Evolutionary conservation across 306 rosid genomes (phyloP), one percentile per base, ranked within the genome.

Genomic region (Glycine soja): DNA sequence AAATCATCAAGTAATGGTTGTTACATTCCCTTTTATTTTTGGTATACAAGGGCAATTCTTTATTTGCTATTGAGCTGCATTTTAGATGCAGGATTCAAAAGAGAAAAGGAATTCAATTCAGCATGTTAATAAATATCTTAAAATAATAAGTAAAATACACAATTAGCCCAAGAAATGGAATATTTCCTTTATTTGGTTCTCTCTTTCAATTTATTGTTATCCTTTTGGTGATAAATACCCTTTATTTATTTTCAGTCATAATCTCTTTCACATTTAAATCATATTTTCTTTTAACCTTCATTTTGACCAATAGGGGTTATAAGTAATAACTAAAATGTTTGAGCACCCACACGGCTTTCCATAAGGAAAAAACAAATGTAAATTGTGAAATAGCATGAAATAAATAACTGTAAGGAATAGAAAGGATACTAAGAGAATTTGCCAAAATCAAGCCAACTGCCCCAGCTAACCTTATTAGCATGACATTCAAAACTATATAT

Each of bases 351-450:
- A 4, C 0, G 66, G 66, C 51, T 79, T 58, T 69, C 19, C 78
- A 59, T 42, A 51, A 36, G 5, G 72, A 64, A 62, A 19, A 42
- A 72, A 24, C 30, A 24, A 24, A 63, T 13, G 10, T 15, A 43
- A 76, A 47, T 11, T 70, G 61, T 14, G 52, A 40, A 86, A 70
- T 53, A 62, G 64, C 63, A 36, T 73, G 48, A 61, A 76, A 42
- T 58, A 76, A 78, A 10, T 14, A 40, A 82, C 48, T n/a, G 6
- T 32, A 74, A 82, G 72, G 63, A 11, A 47, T 64, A 56, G 36
- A 85, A 89, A 93, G 99, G 99, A 95, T 95, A 93, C 99, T 95
- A 6, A 89, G 45, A 75, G 94, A 89, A 88, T 95, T 95, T 65
- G 99, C 98, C 81, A 91, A 59, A 80, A 93, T 93, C 81, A 95